A percentile compares a stretch with the other conserved stretches of the same genome.
Conservation (phyloP, 2,329 filamentous ascomycete species). For the Nemania sp. region DNA sequence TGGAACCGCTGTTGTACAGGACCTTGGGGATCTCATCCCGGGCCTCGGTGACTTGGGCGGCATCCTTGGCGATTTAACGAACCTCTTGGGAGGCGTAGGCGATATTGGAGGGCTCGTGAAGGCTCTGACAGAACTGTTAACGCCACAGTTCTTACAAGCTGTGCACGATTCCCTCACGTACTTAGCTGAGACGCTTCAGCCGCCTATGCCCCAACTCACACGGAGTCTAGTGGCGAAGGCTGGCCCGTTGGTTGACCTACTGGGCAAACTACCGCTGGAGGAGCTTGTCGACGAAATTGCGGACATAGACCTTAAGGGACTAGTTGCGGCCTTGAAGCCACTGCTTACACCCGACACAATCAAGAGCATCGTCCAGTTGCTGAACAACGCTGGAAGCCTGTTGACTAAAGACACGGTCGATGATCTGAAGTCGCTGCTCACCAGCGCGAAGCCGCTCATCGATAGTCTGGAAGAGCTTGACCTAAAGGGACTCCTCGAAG, state of each 20-base stretch:
- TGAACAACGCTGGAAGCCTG: conserved; percentile 24
- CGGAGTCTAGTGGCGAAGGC: conserved; percentile 38
- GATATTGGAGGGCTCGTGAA: conserved; percentile 39
- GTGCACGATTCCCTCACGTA: conserved; percentile 49
- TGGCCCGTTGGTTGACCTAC: conserved; percentile 36
- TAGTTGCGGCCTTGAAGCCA: conserved; percentile 43
- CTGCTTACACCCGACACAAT: conserved; percentile 33
- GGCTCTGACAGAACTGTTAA: conserved; percentile 42
- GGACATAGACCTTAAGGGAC: conserved; percentile 43
- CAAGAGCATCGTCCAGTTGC: conserved; percentile 21
- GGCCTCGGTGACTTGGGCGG: conserved; percentile 37
- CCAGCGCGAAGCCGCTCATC: conserved; percentile 20
- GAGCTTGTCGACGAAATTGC: conserved; percentile 40
- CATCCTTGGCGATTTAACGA: conserved; percentile 33
- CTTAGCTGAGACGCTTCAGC: conserved; percentile 45
- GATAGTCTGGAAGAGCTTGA: conserved; percentile 22
- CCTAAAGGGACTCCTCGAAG: conserved; percentile 41
- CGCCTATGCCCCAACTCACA: conserved; percentile 42
- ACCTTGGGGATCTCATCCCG: conserved; percentile 29
- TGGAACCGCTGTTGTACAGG: background rate
- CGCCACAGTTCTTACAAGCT: conserved; percentile 46
- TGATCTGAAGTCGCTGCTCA: conserved; percentile 24
- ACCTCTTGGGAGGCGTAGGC: conserved; percentile 34
- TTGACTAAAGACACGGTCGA: conserved; percentile 26
- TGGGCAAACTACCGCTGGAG: conserved; percentile 43